A percentile compares a stretch with the other conserved stretches of the same genome.
These are phyloP conservation scores for Seminavis robusta DNA, from an alignment of 108 stramenopile species.

Conservation along the genomic window DNA sequence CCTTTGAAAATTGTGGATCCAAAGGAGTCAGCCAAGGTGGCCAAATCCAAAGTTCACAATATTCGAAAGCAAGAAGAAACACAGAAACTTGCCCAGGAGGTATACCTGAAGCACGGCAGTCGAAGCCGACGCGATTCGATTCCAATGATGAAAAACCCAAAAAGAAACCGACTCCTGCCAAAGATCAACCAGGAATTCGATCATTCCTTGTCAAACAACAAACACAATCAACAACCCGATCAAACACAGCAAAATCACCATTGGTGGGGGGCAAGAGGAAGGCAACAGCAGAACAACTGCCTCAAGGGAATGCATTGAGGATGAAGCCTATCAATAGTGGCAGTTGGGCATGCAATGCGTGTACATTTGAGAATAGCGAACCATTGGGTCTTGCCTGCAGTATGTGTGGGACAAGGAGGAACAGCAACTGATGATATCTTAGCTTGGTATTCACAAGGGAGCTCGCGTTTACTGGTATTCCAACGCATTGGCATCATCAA, in stretches of 20 bases:
- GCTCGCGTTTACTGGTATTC: too few relatives aligned
- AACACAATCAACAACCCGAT: conserved; percentile 16
- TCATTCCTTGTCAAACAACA: conserved; percentile 15
- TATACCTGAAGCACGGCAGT: conserved; percentile 66
- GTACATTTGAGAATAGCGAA: conserved; percentile 65
- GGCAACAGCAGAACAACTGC: neutral
- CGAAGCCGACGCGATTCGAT: conserved; percentile 32
- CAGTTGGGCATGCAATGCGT: conserved; percentile 47
- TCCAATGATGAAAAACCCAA: conserved; percentile 26
- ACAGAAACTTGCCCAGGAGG: conserved; percentile 42
- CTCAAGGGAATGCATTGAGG: neutral
- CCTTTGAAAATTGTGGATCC: conserved; percentile 64
- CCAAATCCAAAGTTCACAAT: conserved; percentile 51
- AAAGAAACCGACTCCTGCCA: conserved; percentile 26
- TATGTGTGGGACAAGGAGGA: conserved; percentile 58
- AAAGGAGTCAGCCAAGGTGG: conserved; percentile 42
- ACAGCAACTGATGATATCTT: too few relatives aligned
- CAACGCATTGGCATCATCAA: too few relatives aligned
- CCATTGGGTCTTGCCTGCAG: conserved; percentile 44
- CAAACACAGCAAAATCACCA: conserved; percentile 1
- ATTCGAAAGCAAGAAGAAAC: conserved; percentile 49
- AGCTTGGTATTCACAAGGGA: too few relatives aligned
- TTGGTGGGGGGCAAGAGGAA: neutral
- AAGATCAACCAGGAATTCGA: conserved; percentile 24
- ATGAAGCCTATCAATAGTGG: neutral